Evolutionary conservation across 352 stramenopile species (phyloP), one percentile per base, ranked within the genome.

Genomic region (Globisporangium ultimum): DNA sequence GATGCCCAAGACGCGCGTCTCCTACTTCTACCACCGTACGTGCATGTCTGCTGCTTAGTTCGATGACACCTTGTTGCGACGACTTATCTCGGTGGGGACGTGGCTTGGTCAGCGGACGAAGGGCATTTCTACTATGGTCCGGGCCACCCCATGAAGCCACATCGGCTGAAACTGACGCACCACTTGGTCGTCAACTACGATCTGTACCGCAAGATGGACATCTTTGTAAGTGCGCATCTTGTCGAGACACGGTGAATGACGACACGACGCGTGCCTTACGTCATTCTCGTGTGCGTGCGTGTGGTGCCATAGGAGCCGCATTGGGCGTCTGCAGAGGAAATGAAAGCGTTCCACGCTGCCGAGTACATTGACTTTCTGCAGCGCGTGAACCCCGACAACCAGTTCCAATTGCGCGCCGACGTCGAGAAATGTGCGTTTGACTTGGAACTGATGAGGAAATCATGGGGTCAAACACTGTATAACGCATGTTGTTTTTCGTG

Each of bases 351-450:
- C 72, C 98, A 99, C 80, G 98, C 92, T 56, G 97, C 99, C 70
- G 98, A 99, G 77, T 99, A 99, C 88, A 98, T 99, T 68, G 98
- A 99, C 67, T 99, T 99, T 66, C 64, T 99, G 55, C 88, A 93
- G 5, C 88, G 97, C n/a, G 97, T 99, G 56, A 99, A 97, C 22
- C 97, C 97, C 21, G 97, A 99, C 74, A 99, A 99, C 73, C 98
- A 99, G 95, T 78, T 96, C 60, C 87, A 98, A 59, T 98, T 98
- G 67, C 82, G 86, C 42, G 91, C 99, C 74, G 99, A 99, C 67
- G 97, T 99, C n/a, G 97, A 97, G 59, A 97, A 99, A 64, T 93
- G 83, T 94, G 73, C 38, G 71, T 32, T 32, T 32, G 24, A 32
- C 24, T 32, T 32, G 24, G 5, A 32, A 6, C 24, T 32, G 24